These are phyloP conservation scores for Trichoderma polysporum DNA, from an alignment of 2,329 filamentous ascomycete species.

Conservation along the genomic window DNA sequence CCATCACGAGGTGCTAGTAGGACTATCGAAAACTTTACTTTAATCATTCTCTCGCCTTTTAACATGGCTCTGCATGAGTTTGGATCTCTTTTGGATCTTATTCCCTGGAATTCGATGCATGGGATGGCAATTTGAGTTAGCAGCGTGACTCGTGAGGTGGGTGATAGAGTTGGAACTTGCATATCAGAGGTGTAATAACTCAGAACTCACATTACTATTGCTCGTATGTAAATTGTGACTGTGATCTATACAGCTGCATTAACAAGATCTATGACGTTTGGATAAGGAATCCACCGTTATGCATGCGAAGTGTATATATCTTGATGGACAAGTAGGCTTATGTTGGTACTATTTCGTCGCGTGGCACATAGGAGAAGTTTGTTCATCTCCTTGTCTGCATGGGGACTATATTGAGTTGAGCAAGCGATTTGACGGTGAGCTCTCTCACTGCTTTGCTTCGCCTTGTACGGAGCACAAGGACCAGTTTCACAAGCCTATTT, in stretches of 20 bases:
- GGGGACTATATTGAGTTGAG: not conserved
- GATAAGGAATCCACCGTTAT: not conserved
- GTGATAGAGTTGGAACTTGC: not conserved
- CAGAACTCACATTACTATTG: not conserved
- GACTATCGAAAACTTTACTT: not conserved
- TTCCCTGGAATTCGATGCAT: not conserved
- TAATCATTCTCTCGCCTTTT: not conserved
- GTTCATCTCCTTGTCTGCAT: not conserved
- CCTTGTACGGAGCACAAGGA: not conserved
- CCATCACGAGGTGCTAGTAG: not conserved
- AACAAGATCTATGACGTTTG: not conserved
- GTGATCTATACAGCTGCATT: not conserved
- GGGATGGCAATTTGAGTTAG: not conserved
- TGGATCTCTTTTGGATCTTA: not conserved
- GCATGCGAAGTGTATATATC: not conserved
- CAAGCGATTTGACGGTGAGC: not conserved
- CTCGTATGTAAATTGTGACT: not conserved
- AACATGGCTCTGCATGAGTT: not conserved
- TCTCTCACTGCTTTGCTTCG: not conserved
- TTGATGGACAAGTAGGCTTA: not conserved
- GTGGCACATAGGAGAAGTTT: not conserved
- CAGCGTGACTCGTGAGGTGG: not conserved
- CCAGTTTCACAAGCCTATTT: not conserved
- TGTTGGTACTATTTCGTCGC: not conserved
- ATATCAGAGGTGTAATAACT: slow-evolving; percentile 1